Base-by-base conservation (phyloP, 306 rosid genomes). In the Betula pendula region DNA sequence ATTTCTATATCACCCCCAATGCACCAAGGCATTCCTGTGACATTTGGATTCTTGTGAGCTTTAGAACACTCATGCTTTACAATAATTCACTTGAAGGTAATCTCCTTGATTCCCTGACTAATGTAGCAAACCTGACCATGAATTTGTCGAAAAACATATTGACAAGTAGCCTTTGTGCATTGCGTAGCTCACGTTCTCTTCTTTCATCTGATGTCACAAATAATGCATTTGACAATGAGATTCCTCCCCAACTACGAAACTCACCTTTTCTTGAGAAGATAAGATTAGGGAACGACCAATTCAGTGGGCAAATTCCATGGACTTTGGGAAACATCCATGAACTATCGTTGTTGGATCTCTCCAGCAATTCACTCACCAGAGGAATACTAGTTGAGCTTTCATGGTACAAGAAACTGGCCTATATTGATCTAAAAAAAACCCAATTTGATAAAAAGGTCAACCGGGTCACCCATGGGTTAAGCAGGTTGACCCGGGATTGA, bases 1-100 rank as follows among this genome's bases (percentile, higher is more conserved):
- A n/a, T n/a, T n/a, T n/a, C n/a, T n/a, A n/a, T n/a, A n/a, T n/a
- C n/a, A n/a, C n/a, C n/a, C n/a, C n/a, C n/a, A n/a, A n/a, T n/a
- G n/a, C n/a, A n/a, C n/a, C n/a, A n/a, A n/a, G n/a, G 84, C 25
- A 85, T 92, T 82, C 97, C 97, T 51, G 71, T 80, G 16, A 86
- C 92, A 2, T 77, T 95, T 47, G 97, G 92, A 59, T 83, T 75
- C 70, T 82, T 95, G 60, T 13, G 24, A 70, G 80, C 85, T 20
- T 59, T 95, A 81, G 85, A 92, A 77, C 83, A 85, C 82, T 95
- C 72, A 90, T 95, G 99, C 89, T 95, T 10, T 95, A 95, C 87
- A 95, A 95, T 89, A 95, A 95, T 48, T 88, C 99, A 14, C 97
- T 95, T 51, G 92, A 90, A 91, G 99, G 99, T 86, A 84, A 79